Base-by-base conservation (phyloP, 441 rosid species). In the Eruca vesicaria region DNA sequence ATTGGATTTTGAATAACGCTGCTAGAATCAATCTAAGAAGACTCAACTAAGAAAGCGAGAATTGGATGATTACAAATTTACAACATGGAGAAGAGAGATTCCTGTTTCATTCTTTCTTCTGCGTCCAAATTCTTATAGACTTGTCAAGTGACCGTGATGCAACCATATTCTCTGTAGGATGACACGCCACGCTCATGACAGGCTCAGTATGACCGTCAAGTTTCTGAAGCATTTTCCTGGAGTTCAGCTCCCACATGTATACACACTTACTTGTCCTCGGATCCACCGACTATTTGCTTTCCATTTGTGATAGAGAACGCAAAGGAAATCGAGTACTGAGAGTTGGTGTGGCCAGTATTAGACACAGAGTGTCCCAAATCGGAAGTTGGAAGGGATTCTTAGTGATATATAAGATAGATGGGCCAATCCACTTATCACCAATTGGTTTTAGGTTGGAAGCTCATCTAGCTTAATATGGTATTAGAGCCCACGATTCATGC, bases 101-200 rank as follows among this genome's bases (percentile, higher is more conserved):
- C 0, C 0, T 63, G 21, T 20, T 35, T 86, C 84, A 88, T 66
- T 88, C 82, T 23, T 80, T 86, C 79, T 84, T 86, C 83, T 92
- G 93, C 38, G 92, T 88, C 98, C 99, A 95, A 71, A 95, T 83
- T 85, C 84, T 88, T 71, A 95, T 80, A 14, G 89, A 79, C 78
- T 86, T 87, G 85, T 92, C 99, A 2, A 92, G 91, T 9, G 96
- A 89, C 52, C 89, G 94, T 28, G 99, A 95, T 21, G 98, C 97
- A 0, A 95, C 89, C 81, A 92, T 73, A 82, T 89, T 95, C 82
- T 86, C 88, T 0, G 80, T 85, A 0, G 99, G 98, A 77, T 92
- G 97, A 62, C 94, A 95, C 28, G 98, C 87, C 19, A 95, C 96
- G 2, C 88, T 86, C 78, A 92, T 81, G 50, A 92, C 94, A 0